Conservation (phyloP, 108 stramenopile species). For the Stephanodiscus minutulus region DNA sequence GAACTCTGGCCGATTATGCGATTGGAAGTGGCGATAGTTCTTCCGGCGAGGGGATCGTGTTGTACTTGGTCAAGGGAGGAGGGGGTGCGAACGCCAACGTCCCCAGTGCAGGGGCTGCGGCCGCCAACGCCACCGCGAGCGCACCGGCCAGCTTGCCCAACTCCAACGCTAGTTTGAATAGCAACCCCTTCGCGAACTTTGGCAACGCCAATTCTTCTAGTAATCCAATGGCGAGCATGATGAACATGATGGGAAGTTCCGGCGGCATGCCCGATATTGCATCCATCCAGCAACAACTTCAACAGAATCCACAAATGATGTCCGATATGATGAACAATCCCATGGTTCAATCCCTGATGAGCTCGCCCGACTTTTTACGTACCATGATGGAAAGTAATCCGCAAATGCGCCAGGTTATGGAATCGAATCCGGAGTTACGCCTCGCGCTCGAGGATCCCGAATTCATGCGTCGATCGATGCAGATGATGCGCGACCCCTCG, state of each 20-base stretch:
- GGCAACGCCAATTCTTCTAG: constrained; percentile 16
- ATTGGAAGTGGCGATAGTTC: constrained; percentile 38
- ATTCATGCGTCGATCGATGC: constrained; percentile 84
- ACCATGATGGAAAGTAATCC: constrained; percentile 91
- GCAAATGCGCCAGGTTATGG: constrained; percentile 86
- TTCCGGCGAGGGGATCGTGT: constrained; percentile 38
- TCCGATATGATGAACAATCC: constrained; percentile 78
- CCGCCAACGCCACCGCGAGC: constrained; percentile 7
- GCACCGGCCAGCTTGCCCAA: constrained; percentile 19
- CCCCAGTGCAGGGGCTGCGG: background rate
- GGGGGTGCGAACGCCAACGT: constrained; percentile 10
- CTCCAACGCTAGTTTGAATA: constrained; percentile 22
- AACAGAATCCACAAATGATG: constrained; percentile 69
- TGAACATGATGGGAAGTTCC: constrained; percentile 19
- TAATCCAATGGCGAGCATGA: constrained; percentile 37
- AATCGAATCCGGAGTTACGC: constrained; percentile 89
- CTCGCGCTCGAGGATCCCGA: constrained; percentile 90
- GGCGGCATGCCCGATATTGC: constrained; percentile 35
- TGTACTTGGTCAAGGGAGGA: constrained; percentile 74
- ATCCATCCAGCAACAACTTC: constrained; percentile 38
- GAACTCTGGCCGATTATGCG: constrained; percentile 64
- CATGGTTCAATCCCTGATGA: constrained; percentile 83
- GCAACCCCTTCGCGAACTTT: constrained; percentile 31
- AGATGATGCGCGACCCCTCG: constrained; percentile 93
- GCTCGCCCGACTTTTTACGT: constrained; percentile 90